Conservation (phyloP, 2,329 filamentous ascomycete species). For the Pestalotiopsis fici region DNA sequence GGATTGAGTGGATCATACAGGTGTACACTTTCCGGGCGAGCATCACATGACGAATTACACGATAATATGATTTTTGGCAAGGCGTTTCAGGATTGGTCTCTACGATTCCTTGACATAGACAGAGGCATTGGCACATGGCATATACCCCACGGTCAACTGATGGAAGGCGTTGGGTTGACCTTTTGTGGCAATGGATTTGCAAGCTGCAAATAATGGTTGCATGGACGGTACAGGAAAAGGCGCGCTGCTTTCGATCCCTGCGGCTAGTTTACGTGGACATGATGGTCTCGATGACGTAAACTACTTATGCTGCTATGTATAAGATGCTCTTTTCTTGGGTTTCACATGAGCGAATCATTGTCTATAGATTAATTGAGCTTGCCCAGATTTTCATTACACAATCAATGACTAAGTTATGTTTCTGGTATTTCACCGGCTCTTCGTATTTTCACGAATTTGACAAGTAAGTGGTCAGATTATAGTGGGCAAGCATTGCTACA, state of each 20-base stretch:
- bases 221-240: neutral
- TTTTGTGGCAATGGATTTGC: neutral
- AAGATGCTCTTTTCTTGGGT: too few relatives aligned
- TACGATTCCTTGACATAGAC: neutral
- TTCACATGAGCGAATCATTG: too few relatives aligned
- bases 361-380: too few relatives aligned
- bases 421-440: too few relatives aligned
- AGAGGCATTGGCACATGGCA: neutral
- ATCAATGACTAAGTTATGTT: too few relatives aligned
- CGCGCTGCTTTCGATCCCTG: neutral
- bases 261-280: neutral
- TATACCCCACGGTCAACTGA: neutral
- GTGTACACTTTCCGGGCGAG: too few relatives aligned
- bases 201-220: neutral
- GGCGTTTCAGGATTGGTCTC: neutral
- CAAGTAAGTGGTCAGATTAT: too few relatives aligned
- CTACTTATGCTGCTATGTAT: neutral
- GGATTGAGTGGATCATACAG: neutral
- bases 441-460: too few relatives aligned
- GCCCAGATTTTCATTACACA: too few relatives aligned
- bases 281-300: neutral
- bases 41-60: neutral
- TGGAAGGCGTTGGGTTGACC: neutral
- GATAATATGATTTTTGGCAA: neutral
- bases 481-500: too few relatives aligned